Conservation (phyloP, 129 eudicot genomes). For the Centaurea solstitialis region DNA sequence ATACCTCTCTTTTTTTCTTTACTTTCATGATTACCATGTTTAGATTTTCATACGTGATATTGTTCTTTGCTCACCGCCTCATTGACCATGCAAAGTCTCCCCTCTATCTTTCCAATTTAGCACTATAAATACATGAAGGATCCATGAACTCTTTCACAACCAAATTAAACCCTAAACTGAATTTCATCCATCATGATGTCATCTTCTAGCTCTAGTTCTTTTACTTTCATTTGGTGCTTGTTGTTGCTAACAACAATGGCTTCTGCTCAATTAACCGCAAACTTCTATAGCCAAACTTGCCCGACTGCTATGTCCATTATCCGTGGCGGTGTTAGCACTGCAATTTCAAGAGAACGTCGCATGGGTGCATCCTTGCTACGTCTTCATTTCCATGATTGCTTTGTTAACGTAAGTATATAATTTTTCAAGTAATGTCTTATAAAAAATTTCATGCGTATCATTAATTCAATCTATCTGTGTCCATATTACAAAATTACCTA, state of each 20-base stretch:
- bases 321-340: conserved; percentile 15
- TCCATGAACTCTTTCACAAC: background rate
- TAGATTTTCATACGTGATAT: background rate
- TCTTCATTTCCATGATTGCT: conserved; percentile 61
- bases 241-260: background rate
- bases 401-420: conserved; percentile 32
- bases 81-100: background rate
- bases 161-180: background rate
- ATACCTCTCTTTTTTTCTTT: background rate
- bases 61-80: background rate
- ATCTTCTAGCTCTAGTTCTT: background rate
- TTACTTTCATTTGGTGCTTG: background rate
- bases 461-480: background rate
- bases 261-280: background rate
- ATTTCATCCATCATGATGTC: background rate
- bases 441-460: background rate
- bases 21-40: background rate
- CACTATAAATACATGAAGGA: background rate
- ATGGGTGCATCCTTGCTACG: conserved; percentile 62
- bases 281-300: background rate
- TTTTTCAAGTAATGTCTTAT: background rate
- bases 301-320: background rate
- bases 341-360: conserved; percentile 45
- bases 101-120: background rate
- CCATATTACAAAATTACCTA: too few species aligned